Base-by-base conservation (phyloP, 148 eudicot genomes). In the Rhododendron kiyosumense region DNA sequence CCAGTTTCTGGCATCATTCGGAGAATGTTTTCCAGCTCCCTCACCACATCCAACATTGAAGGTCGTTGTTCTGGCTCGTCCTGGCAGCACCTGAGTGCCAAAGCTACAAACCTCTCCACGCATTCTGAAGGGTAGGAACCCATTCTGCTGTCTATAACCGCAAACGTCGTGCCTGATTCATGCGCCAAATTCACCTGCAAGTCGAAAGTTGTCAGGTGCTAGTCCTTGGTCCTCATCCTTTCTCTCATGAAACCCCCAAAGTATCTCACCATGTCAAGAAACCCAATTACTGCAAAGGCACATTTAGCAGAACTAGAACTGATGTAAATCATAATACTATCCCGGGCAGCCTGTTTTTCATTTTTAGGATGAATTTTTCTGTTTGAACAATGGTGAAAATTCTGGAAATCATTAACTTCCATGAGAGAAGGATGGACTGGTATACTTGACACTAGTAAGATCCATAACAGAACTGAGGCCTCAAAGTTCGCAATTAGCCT, bases 31-130 rank as follows among this genome's bases (percentile, higher is more conserved):
- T 95, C 96, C 0, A 95, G 92, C 86, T 94, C 96, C 84, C 98
- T 93, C 69, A 95, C 98, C 84, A 95, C 93, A 59, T 92, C 96
- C 90, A 90, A 82, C 96, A 95, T 94, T 69, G 91, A 88, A 10
- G 98, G 96, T 79, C 98, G 92, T 84, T 36, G 77, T 24, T 94
- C 98, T 11, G 95, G 93, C 78, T 88, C 87, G 85, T 91, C 92
- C 48, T 89, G 88, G 88, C 94, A 93, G 82, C 98, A 95, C 85
- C 87, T 69, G 65, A 93, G 85, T 82, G 95, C 94, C 88, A 95
- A 85, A 52, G 84, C 88, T 74, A 89, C 76, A 80, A 95, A 91
- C 90, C 90, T 94, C 87, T 93, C 96, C 2, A 90, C 78, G 78
- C 95, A 92, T 83, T 93, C 95, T 8, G 94, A 85, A 63, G 98